A percentile compares a stretch with the other conserved stretches of the same genome.
Evolutionary conservation across 345 rosid genomes (phyloP).

Genomic region (Hibiscus mutabilis): DNA sequence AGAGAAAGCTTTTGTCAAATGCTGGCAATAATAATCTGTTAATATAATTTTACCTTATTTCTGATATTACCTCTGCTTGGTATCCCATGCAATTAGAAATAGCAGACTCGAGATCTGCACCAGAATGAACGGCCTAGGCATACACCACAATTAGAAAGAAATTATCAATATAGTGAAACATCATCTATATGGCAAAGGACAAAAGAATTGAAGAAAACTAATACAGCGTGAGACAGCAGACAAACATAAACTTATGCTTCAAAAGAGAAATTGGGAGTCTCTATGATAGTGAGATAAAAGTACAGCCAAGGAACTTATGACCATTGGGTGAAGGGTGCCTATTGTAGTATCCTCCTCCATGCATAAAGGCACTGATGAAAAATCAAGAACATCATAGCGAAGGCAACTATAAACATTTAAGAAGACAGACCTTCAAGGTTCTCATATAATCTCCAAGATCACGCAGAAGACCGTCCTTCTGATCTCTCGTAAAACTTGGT

Average conservation of each 20-base stretch:
- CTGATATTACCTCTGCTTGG: slow-evolving; percentile 52
- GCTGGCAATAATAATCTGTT: slow-evolving; percentile 8
- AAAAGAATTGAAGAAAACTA: neutral
- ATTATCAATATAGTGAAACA: neutral
- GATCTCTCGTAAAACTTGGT: slow-evolving; percentile 74
- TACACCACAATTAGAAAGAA: slow-evolving; percentile 19
- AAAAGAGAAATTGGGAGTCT: neutral
- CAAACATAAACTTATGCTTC: neutral
- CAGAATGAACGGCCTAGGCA: slow-evolving; percentile 92
- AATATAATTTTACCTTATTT: slow-evolving; percentile 19
- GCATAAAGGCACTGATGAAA: neutral
- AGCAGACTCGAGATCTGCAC: slow-evolving; percentile 97
- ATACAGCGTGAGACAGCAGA: neutral
- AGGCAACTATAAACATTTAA: slow-evolving; percentile 9
- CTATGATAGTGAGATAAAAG: neutral
- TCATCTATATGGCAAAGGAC: neutral
- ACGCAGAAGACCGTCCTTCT: slow-evolving; percentile 77
- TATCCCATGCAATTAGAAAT: slow-evolving; percentile 94
- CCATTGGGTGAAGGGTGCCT: slow-evolving; percentile 10
- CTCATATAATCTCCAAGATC: slow-evolving; percentile 95
- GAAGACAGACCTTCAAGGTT: slow-evolving; percentile 72
- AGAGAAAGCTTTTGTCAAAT: slow-evolving; percentile 19
- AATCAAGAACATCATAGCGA: neutral
- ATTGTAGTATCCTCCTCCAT: neutral
- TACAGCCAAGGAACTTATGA: slow-evolving; percentile 11